Evolutionary conservation across 2,329 filamentous ascomycete genomes (phyloP).

Genomic region (Fusarium beomiforme): DNA sequence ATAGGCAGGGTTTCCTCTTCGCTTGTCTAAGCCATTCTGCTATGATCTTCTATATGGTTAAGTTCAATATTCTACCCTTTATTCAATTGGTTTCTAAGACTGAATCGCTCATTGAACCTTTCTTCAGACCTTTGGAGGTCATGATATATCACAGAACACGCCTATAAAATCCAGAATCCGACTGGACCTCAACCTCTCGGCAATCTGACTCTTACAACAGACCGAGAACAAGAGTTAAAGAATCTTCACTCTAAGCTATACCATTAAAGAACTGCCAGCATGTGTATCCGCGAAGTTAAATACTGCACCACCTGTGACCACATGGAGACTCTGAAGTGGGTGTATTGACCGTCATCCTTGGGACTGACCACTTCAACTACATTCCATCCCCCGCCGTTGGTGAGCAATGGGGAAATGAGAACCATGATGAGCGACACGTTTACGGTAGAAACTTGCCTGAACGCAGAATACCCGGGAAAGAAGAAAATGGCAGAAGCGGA

Average conservation of each 20-base stretch:
- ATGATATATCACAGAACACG: not conserved
- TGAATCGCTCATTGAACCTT: accelerated
- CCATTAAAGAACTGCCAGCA: accelerated
- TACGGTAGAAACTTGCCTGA: not conserved
- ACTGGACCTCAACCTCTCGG: not conserved
- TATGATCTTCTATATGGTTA: too few relatives aligned
- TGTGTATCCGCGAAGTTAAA: not conserved
- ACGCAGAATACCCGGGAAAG: not conserved
- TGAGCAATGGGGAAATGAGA: not conserved
- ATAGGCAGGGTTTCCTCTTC: too few relatives aligned
- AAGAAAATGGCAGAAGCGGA: accelerated
- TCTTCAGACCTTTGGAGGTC: too few relatives aligned
- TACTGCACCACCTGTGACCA: not conserved
- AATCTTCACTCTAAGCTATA: accelerated
- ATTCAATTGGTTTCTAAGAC: accelerated
- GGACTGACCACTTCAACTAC: not conserved
- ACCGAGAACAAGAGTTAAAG: accelerated
- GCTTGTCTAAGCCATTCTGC: too few relatives aligned
- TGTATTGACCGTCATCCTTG: not conserved
- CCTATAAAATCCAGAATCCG: not conserved
- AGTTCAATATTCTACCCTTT: accelerated
- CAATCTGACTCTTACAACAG: accelerated
- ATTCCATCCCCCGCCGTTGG: not conserved
- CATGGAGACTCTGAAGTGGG: not conserved
- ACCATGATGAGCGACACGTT: not conserved